A percentile compares a stretch with the other conserved stretches of the same genome.
Conservation (phyloP, 2,329 filamentous ascomycete genomes). For the Grosmannia penicillata region DNA sequence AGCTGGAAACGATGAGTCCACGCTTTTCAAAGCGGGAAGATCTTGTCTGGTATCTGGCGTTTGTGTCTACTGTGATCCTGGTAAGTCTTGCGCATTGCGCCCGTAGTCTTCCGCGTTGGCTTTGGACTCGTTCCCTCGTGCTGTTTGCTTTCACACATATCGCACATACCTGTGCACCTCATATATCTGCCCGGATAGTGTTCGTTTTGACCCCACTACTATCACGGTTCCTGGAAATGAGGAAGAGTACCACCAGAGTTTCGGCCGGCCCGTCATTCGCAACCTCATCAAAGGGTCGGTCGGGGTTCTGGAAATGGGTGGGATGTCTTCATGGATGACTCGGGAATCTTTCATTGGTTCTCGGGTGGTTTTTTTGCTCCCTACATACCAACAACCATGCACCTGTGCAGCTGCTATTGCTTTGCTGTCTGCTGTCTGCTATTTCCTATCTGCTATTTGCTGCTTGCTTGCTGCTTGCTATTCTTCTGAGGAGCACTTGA, state of each 20-base stretch:
- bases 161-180: constrained; percentile 26
- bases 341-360: constrained; percentile 37
- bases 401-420: too few relatives aligned
- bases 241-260: constrained; percentile 62
- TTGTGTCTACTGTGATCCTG: constrained; percentile 55
- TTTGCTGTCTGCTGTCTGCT: constrained; percentile 5
- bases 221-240: constrained; percentile 75
- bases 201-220: constrained; percentile 42
- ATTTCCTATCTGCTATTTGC: not conserved
- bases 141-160: constrained; percentile 2
- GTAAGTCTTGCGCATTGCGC: constrained; percentile 59
- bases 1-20: constrained; percentile 55
- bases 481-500: too few relatives aligned
- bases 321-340: constrained; percentile 59
- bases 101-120: not conserved
- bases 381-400: constrained; percentile 43
- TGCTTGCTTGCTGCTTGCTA: too few relatives aligned
- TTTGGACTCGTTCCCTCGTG: not conserved
- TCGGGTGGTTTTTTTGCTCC: constrained; percentile 46
- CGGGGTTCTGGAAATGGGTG: constrained; percentile 59
- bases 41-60: constrained; percentile 65
- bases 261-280: constrained; percentile 50
- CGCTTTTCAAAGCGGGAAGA: constrained; percentile 65
- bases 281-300: constrained; percentile 35
- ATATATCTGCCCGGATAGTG: constrained; percentile 71